Evolutionary conservation across 768 basidiomycete genomes (phyloP).

Genomic region (Dioszegia aurantiaca): DNA sequence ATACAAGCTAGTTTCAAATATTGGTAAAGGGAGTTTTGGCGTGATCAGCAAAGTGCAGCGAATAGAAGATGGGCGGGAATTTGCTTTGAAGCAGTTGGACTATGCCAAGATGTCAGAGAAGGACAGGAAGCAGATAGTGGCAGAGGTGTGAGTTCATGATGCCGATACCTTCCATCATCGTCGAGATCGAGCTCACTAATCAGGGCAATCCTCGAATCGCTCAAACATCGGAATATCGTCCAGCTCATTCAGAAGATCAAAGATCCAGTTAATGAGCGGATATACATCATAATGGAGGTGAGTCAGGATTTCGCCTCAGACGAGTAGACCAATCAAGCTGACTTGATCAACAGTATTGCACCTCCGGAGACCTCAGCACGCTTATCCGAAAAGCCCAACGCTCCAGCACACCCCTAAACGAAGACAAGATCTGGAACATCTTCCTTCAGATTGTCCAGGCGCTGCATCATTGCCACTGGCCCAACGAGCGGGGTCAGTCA

Average conservation of each 20-base stretch:
- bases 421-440: constrained; percentile 93
- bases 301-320: too few relatives aligned
- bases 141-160: constrained; percentile 98
- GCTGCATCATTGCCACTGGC: constrained; percentile 88
- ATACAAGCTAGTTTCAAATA: constrained; percentile 84
- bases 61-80: constrained; percentile 70
- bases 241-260: constrained; percentile 61
- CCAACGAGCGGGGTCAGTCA: constrained; percentile 53
- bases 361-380: constrained; percentile 86
- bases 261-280: constrained; percentile 81
- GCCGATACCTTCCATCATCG: too few relatives aligned
- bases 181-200: background rate
- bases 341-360: constrained; percentile 73
- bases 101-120: constrained; percentile 95
- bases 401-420: constrained; percentile 67
- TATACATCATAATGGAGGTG: constrained; percentile 95
- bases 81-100: constrained; percentile 92
- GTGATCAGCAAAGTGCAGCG: constrained; percentile 91
- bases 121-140: constrained; percentile 92
- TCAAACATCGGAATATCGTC: constrained; percentile 93
- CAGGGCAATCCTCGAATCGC: constrained; percentile 94
- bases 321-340: too few relatives aligned
- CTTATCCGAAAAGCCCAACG: constrained; percentile 65
- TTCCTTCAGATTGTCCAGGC: constrained; percentile 90
- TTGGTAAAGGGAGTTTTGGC: constrained; percentile 96